Percentiles rank a stretch among this genome's conserved stretches.
Evolutionary conservation across 495 filamentous ascomycete genomes (phyloP).

Genomic region (Aspergillus ellipticus): DNA sequence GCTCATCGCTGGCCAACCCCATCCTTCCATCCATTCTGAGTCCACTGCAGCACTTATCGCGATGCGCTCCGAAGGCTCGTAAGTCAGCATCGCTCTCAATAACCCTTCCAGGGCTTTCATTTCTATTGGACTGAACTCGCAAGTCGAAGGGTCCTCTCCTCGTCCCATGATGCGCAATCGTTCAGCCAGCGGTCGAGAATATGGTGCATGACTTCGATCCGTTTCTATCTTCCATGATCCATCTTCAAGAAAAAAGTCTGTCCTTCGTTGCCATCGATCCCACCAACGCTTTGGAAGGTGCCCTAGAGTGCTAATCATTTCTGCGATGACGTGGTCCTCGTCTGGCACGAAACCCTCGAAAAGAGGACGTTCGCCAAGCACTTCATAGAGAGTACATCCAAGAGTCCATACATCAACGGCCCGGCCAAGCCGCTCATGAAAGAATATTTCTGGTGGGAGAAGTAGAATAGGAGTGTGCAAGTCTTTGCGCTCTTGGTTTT

Average conservation of each 20-base stretch:
- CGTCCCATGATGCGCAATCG: constrained; percentile 22
- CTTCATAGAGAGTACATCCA: constrained; percentile 21
- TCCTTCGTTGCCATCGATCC: constrained; percentile 14
- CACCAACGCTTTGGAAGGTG: constrained; percentile 19
- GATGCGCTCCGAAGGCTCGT: constrained; percentile 26
- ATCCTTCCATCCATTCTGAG: constrained; percentile 12
- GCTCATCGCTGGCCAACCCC: neutral
- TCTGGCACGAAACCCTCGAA: constrained; percentile 17
- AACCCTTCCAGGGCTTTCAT: constrained; percentile 20
- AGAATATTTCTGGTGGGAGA: constrained; percentile 15
- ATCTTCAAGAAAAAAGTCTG: constrained; percentile 12
- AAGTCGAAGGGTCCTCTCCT: constrained; percentile 7
- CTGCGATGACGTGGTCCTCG: constrained; percentile 15
- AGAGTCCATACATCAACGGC: constrained; percentile 20
- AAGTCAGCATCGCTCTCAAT: constrained; percentile 24
- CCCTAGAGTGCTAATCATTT: constrained; percentile 22
- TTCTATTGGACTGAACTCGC: constrained; percentile 16
- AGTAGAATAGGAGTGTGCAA: constrained; percentile 13
- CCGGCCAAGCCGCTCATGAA: constrained; percentile 12
- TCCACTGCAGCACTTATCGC: constrained; percentile 9
- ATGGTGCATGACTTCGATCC: neutral
- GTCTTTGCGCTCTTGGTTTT: constrained; percentile 6
- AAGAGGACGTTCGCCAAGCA: constrained; percentile 20
- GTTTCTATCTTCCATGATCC: constrained; percentile 12
- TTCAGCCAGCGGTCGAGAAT: constrained; percentile 13